Base-by-base conservation (phyloP, 306 rosid species). In the Lathyrus aphaca region DNA sequence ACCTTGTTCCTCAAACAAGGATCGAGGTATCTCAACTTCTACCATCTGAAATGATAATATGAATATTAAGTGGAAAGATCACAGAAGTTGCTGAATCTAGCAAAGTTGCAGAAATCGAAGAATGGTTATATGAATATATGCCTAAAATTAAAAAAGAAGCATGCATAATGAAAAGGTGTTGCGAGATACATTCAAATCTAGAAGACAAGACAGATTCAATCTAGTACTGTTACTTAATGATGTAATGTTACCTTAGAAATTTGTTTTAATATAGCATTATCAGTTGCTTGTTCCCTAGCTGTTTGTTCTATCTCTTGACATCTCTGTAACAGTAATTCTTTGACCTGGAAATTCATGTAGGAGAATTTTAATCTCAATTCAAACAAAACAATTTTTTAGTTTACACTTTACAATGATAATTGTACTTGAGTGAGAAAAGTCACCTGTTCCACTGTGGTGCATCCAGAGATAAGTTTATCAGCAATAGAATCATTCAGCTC, bases 1-100 rank as follows among this genome's bases (percentile, higher is more conserved):
- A 48, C 98, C 98, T 85, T 90, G 96, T 69, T 94, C 98, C 79
- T 94, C 97, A 73, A 88, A 86, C 86, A 94, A 75, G 56, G 96
- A 90, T 81, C 65, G 87, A 50, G 98, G 97, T 67, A 94, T 87
- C 55, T 94, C 92, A 67, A 88, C 82, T 72, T 90, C 95, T 30
- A 94, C 88, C 88, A 90, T 81, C 98, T 94, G 90, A 68, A 77
- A 65, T 68, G 67, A 80, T 58, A 66, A 68, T 40, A 27, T 29
- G 40, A 56, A 14, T 56, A 27, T 29, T 14, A 13, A 29, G 63
- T 39, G 1, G 14, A 56, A 56, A 56, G 6, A 12, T 19, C 19
- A 19, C 7, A 51, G 30, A 51, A 51, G 11, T 51, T 4, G 58
- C 19, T 5, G 14, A 51, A 19, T 51, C 29, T 19, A 51, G 19